Evolutionary conservation across 805 yeast species (phyloP), one percentile per base, ranked within the genome.

Genomic region (Nematodospora valgi): DNA sequence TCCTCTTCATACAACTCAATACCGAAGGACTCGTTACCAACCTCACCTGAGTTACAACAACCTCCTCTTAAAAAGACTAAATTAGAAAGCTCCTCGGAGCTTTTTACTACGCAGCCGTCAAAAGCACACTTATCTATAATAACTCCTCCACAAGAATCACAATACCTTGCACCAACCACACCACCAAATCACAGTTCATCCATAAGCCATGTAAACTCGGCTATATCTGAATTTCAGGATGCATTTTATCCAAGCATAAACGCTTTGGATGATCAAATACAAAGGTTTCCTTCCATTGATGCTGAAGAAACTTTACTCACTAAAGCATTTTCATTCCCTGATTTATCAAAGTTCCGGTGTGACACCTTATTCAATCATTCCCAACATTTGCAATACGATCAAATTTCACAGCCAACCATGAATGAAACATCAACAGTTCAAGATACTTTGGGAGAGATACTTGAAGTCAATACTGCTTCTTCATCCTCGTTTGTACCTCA

Each of bases 281-380:
- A 22, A 22, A 22, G 24, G 11, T 22, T 22, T 11, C 24, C 24
- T 12, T 22, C 24, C 11, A 22, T 22, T 22, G 16, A 19, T 18
- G 26, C 18, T 4, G 20, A 26, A 8, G 7, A 16, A 2, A 4
- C 12, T 10, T 34, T 13, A 8, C 25, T 27, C n/a, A 20, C 23
- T 15, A 34, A 28, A 25, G 38, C 38, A 11, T 28, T 34, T 25
- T 34, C 38, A 25, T 23, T 34, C 22, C 38, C 38, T 7, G 38
- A 34, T 28, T 34, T 34, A 25, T 19, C 33, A 3, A 34, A 34
- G 25, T 29, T 24, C n/a, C 23, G 36, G 12, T 27, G 33, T 6
- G 38, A 34, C 16, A 20, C 32, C 4, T 28, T 34, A 30, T 34
- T 34, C 15, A 28, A 16, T 16, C 38, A 34, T 20, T 21, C 21